phyloP scores from a whole-genome alignment of 495 filamentous ascomycete species.

The Neurospora sp. region DNA sequence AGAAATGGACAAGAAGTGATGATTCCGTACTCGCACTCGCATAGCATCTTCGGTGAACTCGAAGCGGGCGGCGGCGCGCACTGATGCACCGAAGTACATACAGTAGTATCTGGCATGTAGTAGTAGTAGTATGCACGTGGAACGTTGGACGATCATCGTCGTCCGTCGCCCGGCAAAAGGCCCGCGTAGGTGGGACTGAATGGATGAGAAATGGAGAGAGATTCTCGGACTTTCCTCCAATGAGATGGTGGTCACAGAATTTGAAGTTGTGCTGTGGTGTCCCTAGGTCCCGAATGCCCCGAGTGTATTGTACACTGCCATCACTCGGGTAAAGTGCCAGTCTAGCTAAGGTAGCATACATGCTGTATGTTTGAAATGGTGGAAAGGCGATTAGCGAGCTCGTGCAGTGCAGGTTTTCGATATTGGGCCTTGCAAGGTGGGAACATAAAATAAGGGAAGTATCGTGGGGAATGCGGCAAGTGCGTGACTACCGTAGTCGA shows the following conservation, averaged over 20 bases:
- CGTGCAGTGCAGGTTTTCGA: not conserved
- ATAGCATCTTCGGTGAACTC: not conserved
- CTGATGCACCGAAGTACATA: not conserved
- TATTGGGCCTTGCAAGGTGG: not conserved
- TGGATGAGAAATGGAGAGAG: not conserved
- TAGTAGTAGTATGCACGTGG: not conserved
- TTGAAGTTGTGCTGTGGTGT: not conserved
- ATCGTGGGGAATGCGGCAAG: not conserved
- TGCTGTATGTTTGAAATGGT: not conserved
- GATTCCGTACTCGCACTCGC: not conserved
- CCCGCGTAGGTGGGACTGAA: not conserved
- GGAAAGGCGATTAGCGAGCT: not conserved
- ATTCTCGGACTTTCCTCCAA: not conserved
- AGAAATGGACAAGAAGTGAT: not conserved
- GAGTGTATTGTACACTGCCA: not conserved
- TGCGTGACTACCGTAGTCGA: not conserved
- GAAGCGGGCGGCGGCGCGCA: not conserved
- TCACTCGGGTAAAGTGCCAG: not conserved
- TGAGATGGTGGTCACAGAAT: not conserved
- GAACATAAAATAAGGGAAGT: not conserved
- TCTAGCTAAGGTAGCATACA: not conserved
- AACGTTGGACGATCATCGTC: not conserved
- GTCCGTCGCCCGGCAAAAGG: not conserved
- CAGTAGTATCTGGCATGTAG: not conserved
- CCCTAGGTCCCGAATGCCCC: not conserved